Percentiles rank a stretch among this genome's conserved stretches.
phyloP scores from a whole-genome alignment of 2,329 filamentous ascomycete genomes.

The Fusarium phyllophilum region DNA sequence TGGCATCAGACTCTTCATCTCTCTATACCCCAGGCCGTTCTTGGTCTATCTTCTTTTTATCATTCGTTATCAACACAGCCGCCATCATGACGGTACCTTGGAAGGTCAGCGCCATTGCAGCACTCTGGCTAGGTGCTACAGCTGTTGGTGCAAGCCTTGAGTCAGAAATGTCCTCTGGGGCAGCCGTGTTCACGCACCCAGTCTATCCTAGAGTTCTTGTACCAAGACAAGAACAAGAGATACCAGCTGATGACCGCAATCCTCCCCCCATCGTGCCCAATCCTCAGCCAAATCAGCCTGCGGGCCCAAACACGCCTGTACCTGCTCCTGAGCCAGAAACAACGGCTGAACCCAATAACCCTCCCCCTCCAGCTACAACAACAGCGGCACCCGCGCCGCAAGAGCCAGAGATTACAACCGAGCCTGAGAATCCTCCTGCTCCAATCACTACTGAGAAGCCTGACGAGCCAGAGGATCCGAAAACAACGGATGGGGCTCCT shows the following conservation, averaged over 20 bases:
- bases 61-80: not conserved
- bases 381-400: not conserved
- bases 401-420: not conserved
- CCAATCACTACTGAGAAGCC: not conserved
- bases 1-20: not conserved
- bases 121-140: not conserved
- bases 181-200: not conserved
- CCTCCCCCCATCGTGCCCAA: not conserved
- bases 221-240: not conserved
- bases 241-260: not conserved
- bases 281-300: not conserved
- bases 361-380: not conserved
- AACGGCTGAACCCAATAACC: not conserved
- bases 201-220: not conserved
- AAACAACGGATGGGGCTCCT: not conserved
- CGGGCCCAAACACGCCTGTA: not conserved
- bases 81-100: not conserved
- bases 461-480: not conserved
- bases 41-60: too few relatives aligned
- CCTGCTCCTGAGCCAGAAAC: not conserved
- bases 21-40: fast-evolving
- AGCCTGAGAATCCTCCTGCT: not conserved
- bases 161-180: not conserved
- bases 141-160: not conserved
- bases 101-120: not conserved